Evolutionary conservation across 345 rosid species (phyloP), one percentile per base, ranked within the genome.

Genomic region (Aegle marmelos): DNA sequence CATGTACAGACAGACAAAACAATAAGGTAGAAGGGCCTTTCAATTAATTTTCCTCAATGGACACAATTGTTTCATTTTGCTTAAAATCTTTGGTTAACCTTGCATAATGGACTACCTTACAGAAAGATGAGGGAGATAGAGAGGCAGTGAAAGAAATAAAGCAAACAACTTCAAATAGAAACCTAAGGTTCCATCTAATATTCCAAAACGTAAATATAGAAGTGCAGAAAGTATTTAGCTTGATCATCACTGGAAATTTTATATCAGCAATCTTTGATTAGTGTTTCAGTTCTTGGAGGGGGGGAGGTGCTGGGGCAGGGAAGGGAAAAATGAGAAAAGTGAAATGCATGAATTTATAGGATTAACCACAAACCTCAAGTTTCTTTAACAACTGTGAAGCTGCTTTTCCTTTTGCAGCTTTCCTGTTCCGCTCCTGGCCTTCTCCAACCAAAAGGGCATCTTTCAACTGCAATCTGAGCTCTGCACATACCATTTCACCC

Each of bases 341-440:
- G 22, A 19, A 73, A 33, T 41, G 59, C 41, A 78, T 25, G 68
- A 59, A 28, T 75, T 63, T 10, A 33, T 22, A 45, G 16, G 67
- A 80, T 69, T 30, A 80, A 64, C 76, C 37, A 77, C 86, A 68
- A 79, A 95, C 99, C 96, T 92, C 88, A 34, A 96, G 98, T 82
- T 87, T 72, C 81, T 82, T 96, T 85, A 96, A 86, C 84, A 96
- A 82, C 54, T 74, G 79, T 22, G 83, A 85, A 80, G 99, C 98
- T 61, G 99, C 98, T 83, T 87, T 91, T 72, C 91, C 97, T 88
- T 83, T 86, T 19, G 99, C 98, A 31, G 74, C 81, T 85, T 96
- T 96, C 85, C 79, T 87, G 61, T 70, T 84, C 80, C 78, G 85
- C 70, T 92, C 97, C 62, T 62, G 71, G 74, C 97, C 99, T 30